Evolutionary conservation across 1,284 basidiomycete genomes (phyloP).

Genomic region (Malassezia obtusa): DNA sequence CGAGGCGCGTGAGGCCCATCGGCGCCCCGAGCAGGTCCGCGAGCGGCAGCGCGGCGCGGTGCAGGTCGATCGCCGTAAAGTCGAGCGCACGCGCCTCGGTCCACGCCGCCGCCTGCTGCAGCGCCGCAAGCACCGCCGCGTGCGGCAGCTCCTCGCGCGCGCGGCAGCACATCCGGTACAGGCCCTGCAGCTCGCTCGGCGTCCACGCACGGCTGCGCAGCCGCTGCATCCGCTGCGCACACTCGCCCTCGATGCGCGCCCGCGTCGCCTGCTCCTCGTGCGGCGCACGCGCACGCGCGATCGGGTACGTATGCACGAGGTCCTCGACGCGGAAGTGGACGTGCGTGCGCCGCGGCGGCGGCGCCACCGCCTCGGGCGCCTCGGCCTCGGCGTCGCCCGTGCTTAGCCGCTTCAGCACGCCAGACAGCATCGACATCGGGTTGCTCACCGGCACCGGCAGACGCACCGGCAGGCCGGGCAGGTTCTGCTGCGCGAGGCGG

Average conservation of each 20-base stretch:
- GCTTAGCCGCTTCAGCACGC: conserved; percentile 33
- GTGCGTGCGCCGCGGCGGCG: conserved; percentile 24
- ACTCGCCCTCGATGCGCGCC: conserved; percentile 35
- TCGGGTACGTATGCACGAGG: conserved; percentile 44
- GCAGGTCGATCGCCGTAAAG: conserved; percentile 35
- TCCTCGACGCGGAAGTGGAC: conserved; percentile 41
- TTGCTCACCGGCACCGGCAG: conserved; percentile 18
- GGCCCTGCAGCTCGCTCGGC: conserved; percentile 33
- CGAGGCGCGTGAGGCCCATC: conserved; percentile 37
- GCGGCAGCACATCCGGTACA: conserved; percentile 45
- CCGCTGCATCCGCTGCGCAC: conserved; percentile 15
- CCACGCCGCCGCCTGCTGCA: conserved; percentile 9
- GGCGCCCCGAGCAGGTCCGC: conserved; percentile 44
- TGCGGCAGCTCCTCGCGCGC: conserved; percentile 39
- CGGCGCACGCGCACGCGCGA: conserved; percentile 31
- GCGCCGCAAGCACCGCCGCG: background rate
- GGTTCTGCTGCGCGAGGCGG: conserved; percentile 42
- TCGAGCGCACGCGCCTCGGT: conserved; percentile 15
- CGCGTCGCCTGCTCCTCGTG: conserved; percentile 38
- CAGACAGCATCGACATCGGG: conserved; percentile 29
- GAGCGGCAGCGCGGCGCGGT: conserved; percentile 32
- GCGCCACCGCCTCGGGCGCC: background rate
- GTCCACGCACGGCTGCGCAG: conserved; percentile 20
- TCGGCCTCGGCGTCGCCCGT: background rate
- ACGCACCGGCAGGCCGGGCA: conserved; percentile 36